Evolutionary conservation across 306 rosid species (phyloP).

Genomic region (Dryas alaskensis): DNA sequence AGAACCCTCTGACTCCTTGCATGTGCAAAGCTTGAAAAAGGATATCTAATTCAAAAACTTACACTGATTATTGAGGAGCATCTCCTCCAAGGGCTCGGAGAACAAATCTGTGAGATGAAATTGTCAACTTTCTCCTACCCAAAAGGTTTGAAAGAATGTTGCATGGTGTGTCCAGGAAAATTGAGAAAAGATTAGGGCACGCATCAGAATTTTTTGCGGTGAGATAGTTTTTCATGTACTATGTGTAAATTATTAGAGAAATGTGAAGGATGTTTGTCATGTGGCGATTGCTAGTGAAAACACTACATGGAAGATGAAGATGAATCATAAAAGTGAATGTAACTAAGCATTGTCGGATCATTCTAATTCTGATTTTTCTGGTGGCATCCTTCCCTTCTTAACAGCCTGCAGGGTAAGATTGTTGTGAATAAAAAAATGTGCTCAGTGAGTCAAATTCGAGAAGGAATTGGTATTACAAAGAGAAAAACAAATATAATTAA

Average conservation of each 20-base stretch:
- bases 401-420: too few relatives aligned
- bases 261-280: conserved; percentile 32
- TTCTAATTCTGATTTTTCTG: not conserved
- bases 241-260: conserved; percentile 48
- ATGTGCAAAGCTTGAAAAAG: conserved; percentile 82
- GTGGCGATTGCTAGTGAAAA: not conserved
- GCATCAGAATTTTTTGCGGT: conserved; percentile 20
- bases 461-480: not conserved
- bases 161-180: conserved; percentile 17
- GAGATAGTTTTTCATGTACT: conserved; percentile 34
- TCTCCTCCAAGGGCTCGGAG: conserved; percentile 27
- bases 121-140: not conserved
- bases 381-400: too few relatives aligned
- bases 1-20: conserved; percentile 96
- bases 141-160: conserved; percentile 4
- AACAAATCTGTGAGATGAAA: not conserved
- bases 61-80: conserved; percentile 23
- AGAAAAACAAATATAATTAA: too few relatives aligned
- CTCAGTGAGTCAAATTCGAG: not conserved
- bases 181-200: conserved; percentile 28
- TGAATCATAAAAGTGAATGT: not conserved
- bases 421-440: too few relatives aligned
- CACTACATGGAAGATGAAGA: not conserved
- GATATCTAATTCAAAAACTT: conserved; percentile 24
- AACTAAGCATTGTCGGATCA: too few relatives aligned